Evolutionary conservation across 148 eudicot species (phyloP).

Genomic region (Talinum fruticosum): DNA sequence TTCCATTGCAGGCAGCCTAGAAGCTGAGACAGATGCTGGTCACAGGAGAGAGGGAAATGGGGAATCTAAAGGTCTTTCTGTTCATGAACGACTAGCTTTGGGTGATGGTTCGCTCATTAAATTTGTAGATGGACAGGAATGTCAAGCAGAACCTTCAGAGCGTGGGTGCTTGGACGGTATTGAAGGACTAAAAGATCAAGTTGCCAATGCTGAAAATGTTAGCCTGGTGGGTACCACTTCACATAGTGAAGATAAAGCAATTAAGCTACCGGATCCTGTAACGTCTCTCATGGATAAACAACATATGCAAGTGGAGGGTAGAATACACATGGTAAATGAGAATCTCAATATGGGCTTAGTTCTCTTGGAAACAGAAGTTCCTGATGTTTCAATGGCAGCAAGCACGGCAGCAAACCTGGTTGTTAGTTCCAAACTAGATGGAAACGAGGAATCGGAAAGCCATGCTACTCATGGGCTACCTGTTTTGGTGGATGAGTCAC

Average conservation of each 20-base stretch:
- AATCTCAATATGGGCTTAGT: conserved; percentile 1
- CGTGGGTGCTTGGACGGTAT: too few species aligned
- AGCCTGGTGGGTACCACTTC: too few species aligned
- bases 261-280: conserved; percentile 12
- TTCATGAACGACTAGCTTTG: too few species aligned
- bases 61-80: too few species aligned
- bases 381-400: conserved; percentile 15
- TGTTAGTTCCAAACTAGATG: conserved; percentile 17
- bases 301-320: conserved; percentile 10
- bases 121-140: too few species aligned
- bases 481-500: conserved; percentile 21
- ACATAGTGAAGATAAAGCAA: conserved; percentile 4
- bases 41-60: background rate
- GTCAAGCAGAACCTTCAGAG: too few species aligned
- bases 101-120: too few species aligned
- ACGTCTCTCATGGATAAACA: conserved; percentile 10
- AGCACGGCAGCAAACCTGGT: conserved; percentile 17
- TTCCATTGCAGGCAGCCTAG: too few species aligned
- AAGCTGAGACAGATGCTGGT: background rate
- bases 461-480: conserved; percentile 5
- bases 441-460: conserved; percentile 6
- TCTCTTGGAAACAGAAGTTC: conserved; percentile 19
- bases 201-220: too few species aligned
- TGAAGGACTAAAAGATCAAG: too few species aligned
- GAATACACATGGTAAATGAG: conserved; percentile 10